A percentile compares a stretch with the other conserved stretches of the same genome.
These are phyloP conservation scores for Porpolomopsis calyptriformis DNA, from an alignment of 768 basidiomycete genomes.

Conservation along the genomic window DNA sequence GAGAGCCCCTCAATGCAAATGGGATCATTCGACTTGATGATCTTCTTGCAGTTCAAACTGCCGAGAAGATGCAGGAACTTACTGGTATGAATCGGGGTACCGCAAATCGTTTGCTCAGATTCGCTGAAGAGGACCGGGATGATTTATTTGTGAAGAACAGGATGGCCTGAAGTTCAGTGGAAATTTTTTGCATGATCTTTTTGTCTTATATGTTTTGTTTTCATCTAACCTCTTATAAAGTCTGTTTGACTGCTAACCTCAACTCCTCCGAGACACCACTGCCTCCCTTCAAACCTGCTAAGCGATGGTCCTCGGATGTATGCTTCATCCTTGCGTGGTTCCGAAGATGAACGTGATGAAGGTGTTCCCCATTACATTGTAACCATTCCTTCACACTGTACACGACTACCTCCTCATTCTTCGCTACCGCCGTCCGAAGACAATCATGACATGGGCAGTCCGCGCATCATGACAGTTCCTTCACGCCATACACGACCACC, in stretches of 20 bases:
- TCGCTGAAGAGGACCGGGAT: conserved; percentile 1
- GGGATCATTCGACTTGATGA: neutral
- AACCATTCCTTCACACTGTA: neutral
- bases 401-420: conserved; percentile 1
- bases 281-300: too few species aligned
- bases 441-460: neutral
- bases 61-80: neutral
- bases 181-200: too few species aligned
- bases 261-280: too few species aligned
- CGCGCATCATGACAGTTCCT: conserved; percentile 11
- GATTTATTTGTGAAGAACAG: too few species aligned
- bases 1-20: neutral
- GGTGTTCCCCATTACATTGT: neutral
- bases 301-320: neutral
- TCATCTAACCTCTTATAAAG: too few species aligned
- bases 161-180: too few species aligned
- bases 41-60: neutral
- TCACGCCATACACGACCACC: conserved; percentile 10
- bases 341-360: neutral
- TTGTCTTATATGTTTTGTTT: too few species aligned
- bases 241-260: too few species aligned
- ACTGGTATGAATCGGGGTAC: neutral
- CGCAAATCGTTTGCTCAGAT: conserved; percentile 1
- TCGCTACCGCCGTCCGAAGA: neutral
- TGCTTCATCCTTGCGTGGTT: neutral